Percentiles rank a stretch among this genome's conserved stretches.
Evolutionary conservation across 1,284 basidiomycete species (phyloP).

Genomic region (Cryptococcus maquisensis): DNA sequence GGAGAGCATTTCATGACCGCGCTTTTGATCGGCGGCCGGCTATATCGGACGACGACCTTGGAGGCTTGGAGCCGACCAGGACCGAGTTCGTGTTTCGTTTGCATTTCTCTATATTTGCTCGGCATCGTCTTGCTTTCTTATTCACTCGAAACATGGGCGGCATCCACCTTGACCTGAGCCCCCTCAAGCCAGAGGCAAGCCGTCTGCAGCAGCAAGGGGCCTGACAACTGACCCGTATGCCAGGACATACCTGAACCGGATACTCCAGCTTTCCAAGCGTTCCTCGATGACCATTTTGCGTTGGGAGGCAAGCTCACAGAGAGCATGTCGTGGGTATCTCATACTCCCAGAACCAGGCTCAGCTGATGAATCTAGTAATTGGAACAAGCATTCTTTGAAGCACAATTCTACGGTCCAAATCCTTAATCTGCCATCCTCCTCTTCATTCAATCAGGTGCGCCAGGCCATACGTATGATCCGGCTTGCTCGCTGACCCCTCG

Average conservation of each 20-base stretch:
- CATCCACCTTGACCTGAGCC: conserved; percentile 14
- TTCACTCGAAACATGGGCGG: neutral
- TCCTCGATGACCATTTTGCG: conserved; percentile 31
- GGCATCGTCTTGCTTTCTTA: too few relatives aligned
- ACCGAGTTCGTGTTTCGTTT: too few relatives aligned
- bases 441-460: conserved; percentile 15
- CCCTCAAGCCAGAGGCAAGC: conserved; percentile 12
- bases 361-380: conserved; percentile 17
- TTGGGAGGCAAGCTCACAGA: conserved; percentile 22
- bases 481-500: neutral
- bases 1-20: too few relatives aligned
- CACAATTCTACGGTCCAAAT: conserved; percentile 29
- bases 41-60: too few relatives aligned
- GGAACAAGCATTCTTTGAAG: conserved; percentile 25
- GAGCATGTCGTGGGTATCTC: conserved; percentile 30
- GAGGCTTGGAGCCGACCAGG: too few relatives aligned
- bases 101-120: too few relatives aligned
- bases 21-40: too few relatives aligned
- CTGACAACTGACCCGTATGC: neutral
- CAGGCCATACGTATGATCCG: too few relatives aligned
- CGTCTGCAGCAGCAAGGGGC: neutral
- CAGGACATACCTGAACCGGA: conserved; percentile 32
- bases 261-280: conserved; percentile 24
- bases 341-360: neutral
- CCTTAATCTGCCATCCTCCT: conserved; percentile 19